Conservation (phyloP, 2,329 filamentous ascomycete species). For the Pochonia chlamydosporia region DNA sequence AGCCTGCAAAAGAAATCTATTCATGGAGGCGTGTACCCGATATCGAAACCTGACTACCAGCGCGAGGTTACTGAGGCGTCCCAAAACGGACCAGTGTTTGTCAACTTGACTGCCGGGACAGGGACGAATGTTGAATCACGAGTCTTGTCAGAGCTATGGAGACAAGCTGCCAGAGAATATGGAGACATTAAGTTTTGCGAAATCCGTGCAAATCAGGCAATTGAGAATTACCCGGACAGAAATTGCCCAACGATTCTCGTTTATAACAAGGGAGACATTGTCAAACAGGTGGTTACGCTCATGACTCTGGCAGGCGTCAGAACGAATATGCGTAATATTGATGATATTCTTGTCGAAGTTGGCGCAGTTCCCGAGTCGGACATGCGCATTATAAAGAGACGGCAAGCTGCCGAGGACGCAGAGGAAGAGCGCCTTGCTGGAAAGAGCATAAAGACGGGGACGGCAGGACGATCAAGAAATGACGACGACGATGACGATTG, state of each 20-base stretch:
- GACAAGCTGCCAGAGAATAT: conserved; percentile 75
- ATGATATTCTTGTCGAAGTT: conserved; percentile 73
- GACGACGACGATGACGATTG: conserved; percentile 51
- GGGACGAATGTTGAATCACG: conserved; percentile 82
- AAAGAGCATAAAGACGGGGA: conserved; percentile 47
- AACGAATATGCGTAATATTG: conserved; percentile 68
- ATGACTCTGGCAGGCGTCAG: conserved; percentile 68
- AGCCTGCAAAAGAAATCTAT: conserved; percentile 69
- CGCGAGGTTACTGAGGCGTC: conserved; percentile 90
- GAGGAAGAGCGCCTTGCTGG: conserved; percentile 47
- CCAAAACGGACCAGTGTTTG: conserved; percentile 60
- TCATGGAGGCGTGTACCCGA: conserved; percentile 85
- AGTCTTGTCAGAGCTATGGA: conserved; percentile 79
- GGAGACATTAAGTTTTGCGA: conserved; percentile 97
- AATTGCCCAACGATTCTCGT: conserved; percentile 93
- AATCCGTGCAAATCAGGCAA: conserved; percentile 85
- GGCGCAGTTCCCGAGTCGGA: conserved; percentile 77
- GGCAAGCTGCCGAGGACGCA: conserved; percentile 53
- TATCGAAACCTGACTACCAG: conserved; percentile 91
- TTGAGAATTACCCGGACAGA: conserved; percentile 90
- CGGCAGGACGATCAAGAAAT: conserved; percentile 36
- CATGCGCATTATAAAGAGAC: conserved; percentile 63
- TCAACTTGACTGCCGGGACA: conserved; percentile 73
- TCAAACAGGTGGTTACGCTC: conserved; percentile 86
- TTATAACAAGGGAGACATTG: conserved; percentile 89